Conservation (phyloP, 2,329 filamentous ascomycete genomes). For the Colletotrichum shisoi region DNA sequence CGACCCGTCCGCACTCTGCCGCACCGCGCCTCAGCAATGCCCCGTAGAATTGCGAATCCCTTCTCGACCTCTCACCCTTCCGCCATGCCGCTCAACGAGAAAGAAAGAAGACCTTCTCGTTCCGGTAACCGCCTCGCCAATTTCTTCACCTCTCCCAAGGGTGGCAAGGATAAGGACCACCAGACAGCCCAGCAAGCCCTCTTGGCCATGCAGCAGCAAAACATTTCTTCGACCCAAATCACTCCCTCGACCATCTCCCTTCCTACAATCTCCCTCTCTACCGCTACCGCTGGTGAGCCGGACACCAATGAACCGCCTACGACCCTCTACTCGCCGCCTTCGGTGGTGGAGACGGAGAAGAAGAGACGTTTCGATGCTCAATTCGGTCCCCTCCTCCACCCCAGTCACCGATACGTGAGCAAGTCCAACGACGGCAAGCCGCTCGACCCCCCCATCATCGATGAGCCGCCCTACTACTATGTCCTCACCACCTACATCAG, state of each 20-base stretch:
- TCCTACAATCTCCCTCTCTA: slow-evolving; percentile 90
- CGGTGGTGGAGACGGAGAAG: slow-evolving; percentile 79
- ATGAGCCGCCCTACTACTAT: slow-evolving; percentile 96
- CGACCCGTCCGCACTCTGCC: slow-evolving; percentile 27
- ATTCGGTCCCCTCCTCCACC: slow-evolving; percentile 84
- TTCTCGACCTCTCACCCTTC: slow-evolving; percentile 60
- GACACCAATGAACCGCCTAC: slow-evolving; percentile 77
- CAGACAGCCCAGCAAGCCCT: slow-evolving; percentile 72
- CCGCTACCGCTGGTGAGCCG: slow-evolving; percentile 77
- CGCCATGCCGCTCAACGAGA: slow-evolving; percentile 59
- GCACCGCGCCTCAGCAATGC: slow-evolving; percentile 56
- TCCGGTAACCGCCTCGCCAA: slow-evolving; percentile 76
- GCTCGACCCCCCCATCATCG: slow-evolving; percentile 84
- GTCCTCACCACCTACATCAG: slow-evolving; percentile 98
- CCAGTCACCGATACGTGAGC: slow-evolving; percentile 87
- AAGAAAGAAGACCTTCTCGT: slow-evolving; percentile 64
- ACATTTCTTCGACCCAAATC: slow-evolving; percentile 67
- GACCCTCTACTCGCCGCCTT: slow-evolving; percentile 84
- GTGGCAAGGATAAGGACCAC: slow-evolving; percentile 60
- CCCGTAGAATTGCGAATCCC: slow-evolving; percentile 66
- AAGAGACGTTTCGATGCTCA: slow-evolving; percentile 84
- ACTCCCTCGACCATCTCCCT: slow-evolving; percentile 77
- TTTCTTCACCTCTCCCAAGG: slow-evolving; percentile 82
- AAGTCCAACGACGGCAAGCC: slow-evolving; percentile 77
- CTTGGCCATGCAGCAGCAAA: slow-evolving; percentile 70